These are phyloP conservation scores for Mentha longifolia DNA, from an alignment of 257 asterid genomes.

Conservation along the genomic window DNA sequence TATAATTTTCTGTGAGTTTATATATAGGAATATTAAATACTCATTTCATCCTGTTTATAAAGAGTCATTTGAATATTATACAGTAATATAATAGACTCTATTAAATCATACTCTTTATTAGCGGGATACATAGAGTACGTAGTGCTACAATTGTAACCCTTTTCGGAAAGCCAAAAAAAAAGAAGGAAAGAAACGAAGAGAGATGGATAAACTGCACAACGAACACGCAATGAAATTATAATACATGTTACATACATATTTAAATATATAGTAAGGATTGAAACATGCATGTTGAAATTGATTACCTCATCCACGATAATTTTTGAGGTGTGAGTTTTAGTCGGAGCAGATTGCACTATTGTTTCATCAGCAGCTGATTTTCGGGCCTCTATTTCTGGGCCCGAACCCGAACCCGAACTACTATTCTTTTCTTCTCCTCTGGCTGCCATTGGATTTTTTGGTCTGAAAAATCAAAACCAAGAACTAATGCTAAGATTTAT, in stretches of 20 bases:
- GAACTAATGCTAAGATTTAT: not conserved
- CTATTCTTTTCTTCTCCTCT: conserved; percentile 17
- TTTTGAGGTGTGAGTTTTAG: conserved; percentile 23
- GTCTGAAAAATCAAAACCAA: not conserved
- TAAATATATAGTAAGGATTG: not conserved
- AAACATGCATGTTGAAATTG: not conserved
- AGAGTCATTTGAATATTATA: too few species aligned
- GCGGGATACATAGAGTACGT: too few species aligned
- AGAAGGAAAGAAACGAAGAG: too few species aligned
- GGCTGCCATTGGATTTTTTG: conserved; percentile 13
- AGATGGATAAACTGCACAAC: too few species aligned
- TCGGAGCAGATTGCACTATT: conserved; percentile 1
- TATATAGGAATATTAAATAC: not conserved
- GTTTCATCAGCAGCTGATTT: conserved; percentile 20
- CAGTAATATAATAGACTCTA: too few species aligned
- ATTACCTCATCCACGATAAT: conserved; percentile 25
- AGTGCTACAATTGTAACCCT: too few species aligned
- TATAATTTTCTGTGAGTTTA: too few species aligned
- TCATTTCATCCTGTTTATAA: too few species aligned
- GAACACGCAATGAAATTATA: too few species aligned
- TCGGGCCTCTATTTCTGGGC: conserved; percentile 28
- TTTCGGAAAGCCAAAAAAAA: too few species aligned
- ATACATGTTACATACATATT: not conserved
- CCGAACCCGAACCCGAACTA: conserved; percentile 24
- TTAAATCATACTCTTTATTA: too few species aligned